Percentiles rank a stretch among this genome's conserved stretches.
Conservation (phyloP, 2,329 filamentous ascomycete genomes). For the Arthrobotrys pseudoclavata region DNA sequence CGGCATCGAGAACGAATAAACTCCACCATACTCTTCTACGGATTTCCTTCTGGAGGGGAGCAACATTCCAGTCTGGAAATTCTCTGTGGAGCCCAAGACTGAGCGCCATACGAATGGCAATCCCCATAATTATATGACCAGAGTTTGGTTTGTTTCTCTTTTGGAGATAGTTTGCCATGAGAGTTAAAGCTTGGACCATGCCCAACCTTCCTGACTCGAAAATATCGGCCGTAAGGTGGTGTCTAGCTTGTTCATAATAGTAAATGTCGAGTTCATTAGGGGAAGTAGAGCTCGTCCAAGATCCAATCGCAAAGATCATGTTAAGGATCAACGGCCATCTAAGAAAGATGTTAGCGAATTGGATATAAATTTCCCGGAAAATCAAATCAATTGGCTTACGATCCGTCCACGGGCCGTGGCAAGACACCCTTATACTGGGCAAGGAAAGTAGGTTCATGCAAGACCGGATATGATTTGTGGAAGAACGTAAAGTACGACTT, state of each 20-base stretch:
- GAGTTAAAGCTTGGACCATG: constrained; percentile 64
- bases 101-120: constrained; percentile 70
- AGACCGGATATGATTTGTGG: constrained; percentile 68
- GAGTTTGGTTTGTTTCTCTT: constrained; percentile 71
- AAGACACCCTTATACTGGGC: constrained; percentile 65
- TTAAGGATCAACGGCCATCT: constrained; percentile 65
- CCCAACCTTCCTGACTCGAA: constrained; percentile 64
- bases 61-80: constrained; percentile 65
- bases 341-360: constrained; percentile 54
- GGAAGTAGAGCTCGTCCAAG: constrained; percentile 65
- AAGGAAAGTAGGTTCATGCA: constrained; percentile 69
- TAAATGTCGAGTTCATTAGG: constrained; percentile 58
- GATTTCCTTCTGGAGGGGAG: constrained; percentile 65
- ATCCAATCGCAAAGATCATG: constrained; percentile 66
- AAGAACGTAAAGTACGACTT: constrained; percentile 68
- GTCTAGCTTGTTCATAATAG: constrained; percentile 54
- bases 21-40: constrained; percentile 66
- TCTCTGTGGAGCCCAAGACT: constrained; percentile 70
- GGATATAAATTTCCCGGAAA: background rate
- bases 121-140: constrained; percentile 70
- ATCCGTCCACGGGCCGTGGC: constrained; percentile 63
- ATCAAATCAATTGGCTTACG: constrained; percentile 35
- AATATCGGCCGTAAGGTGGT: constrained; percentile 58
- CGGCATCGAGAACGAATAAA: constrained; percentile 68
- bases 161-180: constrained; percentile 69